phyloP scores from a whole-genome alignment of 164 flowering plant genomes.

The Nelumbo lutea region DNA sequence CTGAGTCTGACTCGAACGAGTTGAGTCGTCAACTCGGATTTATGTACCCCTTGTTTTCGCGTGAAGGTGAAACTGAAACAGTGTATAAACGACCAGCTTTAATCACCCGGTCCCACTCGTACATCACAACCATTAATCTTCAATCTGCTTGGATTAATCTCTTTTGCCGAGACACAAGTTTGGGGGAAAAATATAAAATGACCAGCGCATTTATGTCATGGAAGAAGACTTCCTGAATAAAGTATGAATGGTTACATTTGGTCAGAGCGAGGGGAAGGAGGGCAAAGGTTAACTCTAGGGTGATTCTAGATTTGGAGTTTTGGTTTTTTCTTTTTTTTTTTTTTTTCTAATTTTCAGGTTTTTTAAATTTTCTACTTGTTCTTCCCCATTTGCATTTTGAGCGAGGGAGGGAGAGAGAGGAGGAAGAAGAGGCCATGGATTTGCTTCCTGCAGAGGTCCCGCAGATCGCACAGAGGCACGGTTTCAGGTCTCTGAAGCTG shows the following conservation, averaged over 20 bases:
- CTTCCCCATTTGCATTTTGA: neutral
- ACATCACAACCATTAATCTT: no score
- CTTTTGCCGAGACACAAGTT: no score
- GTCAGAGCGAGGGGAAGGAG: neutral
- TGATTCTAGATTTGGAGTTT: no score
- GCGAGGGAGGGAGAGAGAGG: slow-evolving; percentile 5
- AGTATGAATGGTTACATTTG: neutral
- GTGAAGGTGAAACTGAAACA: no score
- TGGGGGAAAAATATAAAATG: neutral
- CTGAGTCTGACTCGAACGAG: neutral
- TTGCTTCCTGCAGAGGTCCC: slow-evolving; percentile 65
- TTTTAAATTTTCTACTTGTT: neutral
- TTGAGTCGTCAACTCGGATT: neutral
- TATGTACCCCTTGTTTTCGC: no score
- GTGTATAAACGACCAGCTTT: no score
- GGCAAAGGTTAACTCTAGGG: no score
- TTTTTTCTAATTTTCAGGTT: neutral
- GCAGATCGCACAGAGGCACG: slow-evolving; percentile 44
- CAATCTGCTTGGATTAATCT: no score
- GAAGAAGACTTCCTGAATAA: neutral
- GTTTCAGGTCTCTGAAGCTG: slow-evolving; percentile 82
- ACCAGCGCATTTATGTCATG: neutral
- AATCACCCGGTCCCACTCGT: no score
- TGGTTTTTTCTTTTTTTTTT: no score
- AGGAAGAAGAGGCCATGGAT: slow-evolving; percentile 48